Conservation (phyloP, 2,329 filamentous ascomycete genomes). For the Grosmannia penicillata region DNA sequence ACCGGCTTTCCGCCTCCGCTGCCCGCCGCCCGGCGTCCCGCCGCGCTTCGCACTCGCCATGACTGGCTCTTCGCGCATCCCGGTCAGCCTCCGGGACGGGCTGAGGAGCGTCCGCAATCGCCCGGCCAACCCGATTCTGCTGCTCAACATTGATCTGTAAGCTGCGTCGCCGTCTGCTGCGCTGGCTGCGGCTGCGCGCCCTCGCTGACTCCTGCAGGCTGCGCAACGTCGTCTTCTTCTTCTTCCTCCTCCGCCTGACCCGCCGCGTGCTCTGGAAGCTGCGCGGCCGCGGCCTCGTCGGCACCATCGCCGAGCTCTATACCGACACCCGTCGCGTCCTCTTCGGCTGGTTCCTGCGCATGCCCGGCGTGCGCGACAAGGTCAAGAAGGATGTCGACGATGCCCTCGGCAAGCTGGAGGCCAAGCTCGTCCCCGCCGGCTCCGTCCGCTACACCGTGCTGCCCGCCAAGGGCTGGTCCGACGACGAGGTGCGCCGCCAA, state of each 20-base stretch:
- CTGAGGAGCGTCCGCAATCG: slow-evolving; percentile 46
- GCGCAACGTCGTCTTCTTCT: slow-evolving; percentile 75
- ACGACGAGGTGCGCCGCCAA: slow-evolving; percentile 67
- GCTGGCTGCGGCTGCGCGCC: too few species aligned
- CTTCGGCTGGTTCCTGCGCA: slow-evolving; percentile 74
- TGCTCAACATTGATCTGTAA: slow-evolving; percentile 56
- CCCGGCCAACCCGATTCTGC: slow-evolving; percentile 38
- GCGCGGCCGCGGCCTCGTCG: slow-evolving; percentile 75
- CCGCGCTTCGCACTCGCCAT: too few species aligned
- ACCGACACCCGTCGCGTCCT: slow-evolving; percentile 52
- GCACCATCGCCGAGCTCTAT: slow-evolving; percentile 64
- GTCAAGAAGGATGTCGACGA: slow-evolving; percentile 75
- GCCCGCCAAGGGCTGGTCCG: slow-evolving; percentile 69
- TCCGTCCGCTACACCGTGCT: slow-evolving; percentile 55
- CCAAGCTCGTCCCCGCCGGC: slow-evolving; percentile 65
- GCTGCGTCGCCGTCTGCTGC: slow-evolving; percentile 17
- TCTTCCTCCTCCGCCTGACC: slow-evolving; percentile 74
- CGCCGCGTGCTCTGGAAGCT: slow-evolving; percentile 72
- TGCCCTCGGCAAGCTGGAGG: slow-evolving; percentile 64
- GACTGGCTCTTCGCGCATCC: slow-evolving; percentile 55
- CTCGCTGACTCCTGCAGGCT: slow-evolving; percentile 33
- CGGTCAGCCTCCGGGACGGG: slow-evolving; percentile 54
- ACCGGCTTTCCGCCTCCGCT: too few species aligned
- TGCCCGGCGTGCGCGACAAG: slow-evolving; percentile 73
- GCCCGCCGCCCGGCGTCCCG: too few species aligned